phyloP scores from a whole-genome alignment of 2,329 filamentous ascomycete genomes.

The Botrytis fabae region DNA sequence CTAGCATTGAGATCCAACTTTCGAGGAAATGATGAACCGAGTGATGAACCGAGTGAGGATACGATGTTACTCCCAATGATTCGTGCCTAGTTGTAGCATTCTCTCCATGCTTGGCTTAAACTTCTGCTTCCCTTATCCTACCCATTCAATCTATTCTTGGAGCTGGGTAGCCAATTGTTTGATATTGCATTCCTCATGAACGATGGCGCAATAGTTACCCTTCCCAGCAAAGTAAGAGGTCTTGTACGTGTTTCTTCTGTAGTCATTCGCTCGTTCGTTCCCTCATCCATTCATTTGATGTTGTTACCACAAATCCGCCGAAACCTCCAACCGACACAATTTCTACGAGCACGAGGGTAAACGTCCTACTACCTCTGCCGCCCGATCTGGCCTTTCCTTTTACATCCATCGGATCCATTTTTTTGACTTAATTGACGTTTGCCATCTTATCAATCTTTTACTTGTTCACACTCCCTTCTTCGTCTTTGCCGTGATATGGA shows the following conservation, averaged over 20 bases:
- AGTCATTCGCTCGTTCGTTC: background rate
- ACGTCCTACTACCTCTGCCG: slow-evolving; percentile 6
- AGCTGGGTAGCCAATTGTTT: slow-evolving; percentile 2
- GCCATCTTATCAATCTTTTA: background rate
- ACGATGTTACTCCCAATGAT: slow-evolving; percentile 15
- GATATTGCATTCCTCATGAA: slow-evolving; percentile 1
- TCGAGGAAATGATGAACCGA: background rate
- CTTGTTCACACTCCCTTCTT: background rate
- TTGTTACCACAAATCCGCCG: slow-evolving; percentile 11
- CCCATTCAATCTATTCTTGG: slow-evolving; percentile 2
- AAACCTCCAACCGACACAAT: background rate
- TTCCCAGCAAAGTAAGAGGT: slow-evolving; percentile 1
- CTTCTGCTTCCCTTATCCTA: background rate
- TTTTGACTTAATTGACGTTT: background rate
- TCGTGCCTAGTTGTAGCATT: background rate
- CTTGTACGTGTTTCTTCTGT: background rate
- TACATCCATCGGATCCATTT: background rate
- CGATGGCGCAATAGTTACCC: slow-evolving; percentile 20
- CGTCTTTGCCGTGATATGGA: slow-evolving; percentile 12
- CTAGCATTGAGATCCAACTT: background rate
- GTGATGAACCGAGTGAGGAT: background rate
- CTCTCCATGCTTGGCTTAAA: slow-evolving; percentile 12
- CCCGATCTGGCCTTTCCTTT: background rate
- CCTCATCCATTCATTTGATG: background rate
- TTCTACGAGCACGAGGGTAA: slow-evolving; percentile 12